These are phyloP conservation scores for Leptodermis oblonga DNA, from an alignment of 257 asterid species.

Conservation along the genomic window DNA sequence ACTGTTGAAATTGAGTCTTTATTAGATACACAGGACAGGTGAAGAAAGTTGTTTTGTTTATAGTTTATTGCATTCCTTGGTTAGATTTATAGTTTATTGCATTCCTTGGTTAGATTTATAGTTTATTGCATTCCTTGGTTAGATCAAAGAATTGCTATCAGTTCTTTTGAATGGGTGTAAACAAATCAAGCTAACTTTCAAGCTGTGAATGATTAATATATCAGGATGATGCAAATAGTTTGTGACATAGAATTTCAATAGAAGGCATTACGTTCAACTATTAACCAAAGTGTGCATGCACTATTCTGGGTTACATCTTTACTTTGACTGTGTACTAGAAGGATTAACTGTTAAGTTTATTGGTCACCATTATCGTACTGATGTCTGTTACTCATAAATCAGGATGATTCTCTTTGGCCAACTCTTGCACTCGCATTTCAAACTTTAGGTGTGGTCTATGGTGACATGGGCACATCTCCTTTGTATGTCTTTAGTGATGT, in stretches of 20 bases:
- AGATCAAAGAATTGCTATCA: background rate
- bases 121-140: background rate
- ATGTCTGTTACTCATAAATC: slow-evolving; percentile 10
- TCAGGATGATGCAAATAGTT: background rate
- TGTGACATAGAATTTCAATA: background rate
- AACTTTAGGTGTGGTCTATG: slow-evolving; percentile 96
- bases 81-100: background rate
- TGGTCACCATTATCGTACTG: background rate
- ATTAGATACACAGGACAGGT: background rate
- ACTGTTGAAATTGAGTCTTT: too few species aligned
- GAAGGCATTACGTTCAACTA: background rate
- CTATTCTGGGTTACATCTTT: background rate
- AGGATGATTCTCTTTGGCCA: slow-evolving; percentile 65
- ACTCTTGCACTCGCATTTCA: slow-evolving; percentile 81
- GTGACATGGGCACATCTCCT: slow-evolving; percentile 98
- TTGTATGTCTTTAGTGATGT: slow-evolving; percentile 81
- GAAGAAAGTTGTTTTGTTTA: too few species aligned
- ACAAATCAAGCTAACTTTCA: background rate
- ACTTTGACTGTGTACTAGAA: background rate
- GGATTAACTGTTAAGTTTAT: background rate
- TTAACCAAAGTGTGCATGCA: background rate
- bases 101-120: background rate
- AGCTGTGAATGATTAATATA: background rate
- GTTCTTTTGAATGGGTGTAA: background rate
- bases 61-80: background rate